Percentiles rank a stretch among this genome's conserved stretches.
Conservation (phyloP, 352 stramenopile genomes). For the Phytophthora citricola region DNA sequence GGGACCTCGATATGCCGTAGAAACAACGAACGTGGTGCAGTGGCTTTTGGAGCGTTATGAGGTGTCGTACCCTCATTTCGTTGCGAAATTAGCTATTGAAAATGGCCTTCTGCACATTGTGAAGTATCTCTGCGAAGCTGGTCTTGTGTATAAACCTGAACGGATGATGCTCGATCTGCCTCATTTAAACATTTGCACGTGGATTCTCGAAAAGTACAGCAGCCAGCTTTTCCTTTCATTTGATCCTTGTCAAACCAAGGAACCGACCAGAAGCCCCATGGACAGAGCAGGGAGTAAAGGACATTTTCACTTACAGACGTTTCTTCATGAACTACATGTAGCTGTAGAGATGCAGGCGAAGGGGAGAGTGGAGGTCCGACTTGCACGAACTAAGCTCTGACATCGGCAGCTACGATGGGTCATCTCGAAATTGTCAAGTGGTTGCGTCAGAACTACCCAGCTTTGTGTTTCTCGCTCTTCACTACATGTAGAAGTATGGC, state of each 20-base stretch:
- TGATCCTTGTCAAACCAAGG: not conserved
- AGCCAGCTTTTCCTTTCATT: conserved; percentile 11
- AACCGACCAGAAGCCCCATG: conserved; percentile 11
- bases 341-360: conserved; percentile 7
- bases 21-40: not conserved
- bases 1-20: not conserved
- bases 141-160: no score
- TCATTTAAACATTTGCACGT: conserved; percentile 10
- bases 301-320: conserved; percentile 11
- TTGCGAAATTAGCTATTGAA: no score
- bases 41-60: no score
- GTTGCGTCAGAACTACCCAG: conserved; percentile 10
- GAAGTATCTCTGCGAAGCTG: conserved; percentile 11
- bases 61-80: no score
- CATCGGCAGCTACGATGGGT: conserved; percentile 1
- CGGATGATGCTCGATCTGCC: not conserved
- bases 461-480: not conserved
- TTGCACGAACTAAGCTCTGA: conserved; percentile 9
- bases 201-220: conserved; percentile 10
- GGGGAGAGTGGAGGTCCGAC: conserved; percentile 10
- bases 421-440: conserved; percentile 24
- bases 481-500: conserved; percentile 1
- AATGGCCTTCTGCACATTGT: conserved; percentile 6
- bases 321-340: conserved; percentile 4
- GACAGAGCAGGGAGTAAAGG: conserved; percentile 17